Base-by-base conservation (phyloP, 2,329 filamentous ascomycete species). In the Basipetospora chlamydospora region DNA sequence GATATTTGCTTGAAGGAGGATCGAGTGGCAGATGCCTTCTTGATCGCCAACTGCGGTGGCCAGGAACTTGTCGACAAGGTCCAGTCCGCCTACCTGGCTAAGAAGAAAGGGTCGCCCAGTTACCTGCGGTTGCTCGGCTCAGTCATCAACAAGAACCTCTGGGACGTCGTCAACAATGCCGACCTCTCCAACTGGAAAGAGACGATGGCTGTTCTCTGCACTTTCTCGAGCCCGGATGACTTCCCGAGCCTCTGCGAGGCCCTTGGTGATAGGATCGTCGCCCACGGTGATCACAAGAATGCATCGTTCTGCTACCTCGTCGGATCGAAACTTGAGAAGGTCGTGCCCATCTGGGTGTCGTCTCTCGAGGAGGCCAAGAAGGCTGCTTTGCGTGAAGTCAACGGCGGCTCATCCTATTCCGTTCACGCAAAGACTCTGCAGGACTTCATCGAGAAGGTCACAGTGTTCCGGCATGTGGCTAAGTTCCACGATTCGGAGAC, bases 81-180 rank as follows among this genome's bases (percentile, higher is more conserved):
- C 5, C 90, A 96, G 57, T 71, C 81, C 42, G 77, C 86, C 10
- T 98, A 98, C 54, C 75, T 98, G 44, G 80, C 84, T 39, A 80
- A 80, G 49, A 85, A 87, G 57, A 70, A 73, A 6, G 78, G 79
- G 40, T 78, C 80, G 20, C 88, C 92, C 2, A 96, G 88, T 59
- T 98, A 98, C 51, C 66, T 96, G 39, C 80, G 92, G 29, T 68
- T 98, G 7, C 68, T 98, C 38, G 80, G 83, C 35, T 94, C 88
- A 5, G 84, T 98, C 35, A 87, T 94, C 39, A 78, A 82, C 43
- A 96, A 96, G 66, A 95, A 98, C 51, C 69, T 98, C 2, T 96
- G 88, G 90, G 90, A 98, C 59, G 73, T 96, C 31, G 90, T 96
- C 6, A 85, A 96, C 60, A 98, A 98, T 50, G 90, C 88, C 6